phyloP scores from a whole-genome alignment of 2,329 filamentous ascomycete genomes.

The Purpureocillium lavendulum region DNA sequence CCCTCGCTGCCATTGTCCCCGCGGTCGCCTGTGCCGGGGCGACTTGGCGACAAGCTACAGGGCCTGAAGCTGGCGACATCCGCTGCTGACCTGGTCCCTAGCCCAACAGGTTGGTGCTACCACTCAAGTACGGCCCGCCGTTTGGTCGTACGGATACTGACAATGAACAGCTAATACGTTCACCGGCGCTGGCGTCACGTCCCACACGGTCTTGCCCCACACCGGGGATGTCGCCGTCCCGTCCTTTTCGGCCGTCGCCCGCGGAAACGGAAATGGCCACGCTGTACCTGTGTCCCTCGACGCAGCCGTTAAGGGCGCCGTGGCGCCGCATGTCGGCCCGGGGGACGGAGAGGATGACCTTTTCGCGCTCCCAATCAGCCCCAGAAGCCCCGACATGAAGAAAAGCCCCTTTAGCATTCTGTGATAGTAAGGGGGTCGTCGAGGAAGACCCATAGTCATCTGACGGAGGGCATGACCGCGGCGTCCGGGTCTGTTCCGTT shows the following conservation, averaged over 20 bases:
- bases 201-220: conserved; percentile 21
- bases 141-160: too few species aligned
- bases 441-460: too few species aligned
- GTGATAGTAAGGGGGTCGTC: too few species aligned
- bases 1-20: conserved; percentile 36
- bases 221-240: conserved; percentile 25
- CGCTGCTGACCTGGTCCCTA: conserved; percentile 51
- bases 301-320: conserved; percentile 17
- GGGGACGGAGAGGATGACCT: conserved; percentile 59
- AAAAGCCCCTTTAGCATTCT: conserved; percentile 65
- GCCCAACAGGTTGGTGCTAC: conserved; percentile 33
- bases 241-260: conserved; percentile 23
- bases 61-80: conserved; percentile 72
- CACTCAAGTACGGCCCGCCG: too few species aligned
- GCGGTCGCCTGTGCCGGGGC: conserved; percentile 56
- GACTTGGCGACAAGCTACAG: conserved; percentile 70
- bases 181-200: conserved; percentile 21
- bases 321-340: conserved; percentile 9
- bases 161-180: conserved; percentile 23
- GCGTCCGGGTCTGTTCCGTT: too few species aligned
- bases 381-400: conserved; percentile 76
- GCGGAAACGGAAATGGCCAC: conserved; percentile 6
- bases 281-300: conserved; percentile 23
- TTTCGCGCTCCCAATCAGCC: conserved; percentile 81
- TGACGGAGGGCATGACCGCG: too few species aligned